Evolutionary conservation across 305 asterid species (phyloP).

Genomic region (Rubia tinctorum): DNA sequence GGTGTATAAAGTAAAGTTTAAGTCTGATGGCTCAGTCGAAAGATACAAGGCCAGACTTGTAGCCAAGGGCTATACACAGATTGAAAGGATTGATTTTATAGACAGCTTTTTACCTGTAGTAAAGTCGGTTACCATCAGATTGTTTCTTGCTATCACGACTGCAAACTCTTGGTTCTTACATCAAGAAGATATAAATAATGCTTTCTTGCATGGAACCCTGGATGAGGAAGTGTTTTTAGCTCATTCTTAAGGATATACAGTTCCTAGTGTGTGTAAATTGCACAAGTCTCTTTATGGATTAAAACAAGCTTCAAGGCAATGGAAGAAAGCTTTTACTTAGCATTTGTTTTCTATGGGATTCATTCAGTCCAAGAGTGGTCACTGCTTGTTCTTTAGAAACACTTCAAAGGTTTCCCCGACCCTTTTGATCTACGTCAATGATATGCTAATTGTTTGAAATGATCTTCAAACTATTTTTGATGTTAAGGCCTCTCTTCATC

Average conservation of each 20-base stretch:
- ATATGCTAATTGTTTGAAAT: neutral
- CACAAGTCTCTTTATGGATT: neutral
- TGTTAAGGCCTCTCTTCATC: neutral
- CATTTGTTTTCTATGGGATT: neutral
- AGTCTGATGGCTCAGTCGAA: neutral
- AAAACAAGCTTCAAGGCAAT: neutral
- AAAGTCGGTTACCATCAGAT: neutral
- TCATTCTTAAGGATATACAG: neutral
- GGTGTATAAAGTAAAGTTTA: neutral
- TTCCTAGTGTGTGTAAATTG: neutral
- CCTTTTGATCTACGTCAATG: neutral
- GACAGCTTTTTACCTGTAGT: neutral
- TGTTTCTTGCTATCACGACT: neutral
- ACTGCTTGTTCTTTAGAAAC: neutral
- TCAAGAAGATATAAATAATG: neutral
- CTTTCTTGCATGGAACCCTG: neutral
- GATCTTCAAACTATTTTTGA: neutral
- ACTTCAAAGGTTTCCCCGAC: neutral
- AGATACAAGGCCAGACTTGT: neutral
- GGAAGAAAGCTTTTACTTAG: neutral
- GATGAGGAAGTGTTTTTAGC: neutral
- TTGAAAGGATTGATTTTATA: neutral
- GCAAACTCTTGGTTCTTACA: neutral
- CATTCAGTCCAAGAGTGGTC: neutral
- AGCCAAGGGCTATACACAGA: neutral